Conservation (phyloP, 345 rosid genomes). For the Linum tenue region DNA sequence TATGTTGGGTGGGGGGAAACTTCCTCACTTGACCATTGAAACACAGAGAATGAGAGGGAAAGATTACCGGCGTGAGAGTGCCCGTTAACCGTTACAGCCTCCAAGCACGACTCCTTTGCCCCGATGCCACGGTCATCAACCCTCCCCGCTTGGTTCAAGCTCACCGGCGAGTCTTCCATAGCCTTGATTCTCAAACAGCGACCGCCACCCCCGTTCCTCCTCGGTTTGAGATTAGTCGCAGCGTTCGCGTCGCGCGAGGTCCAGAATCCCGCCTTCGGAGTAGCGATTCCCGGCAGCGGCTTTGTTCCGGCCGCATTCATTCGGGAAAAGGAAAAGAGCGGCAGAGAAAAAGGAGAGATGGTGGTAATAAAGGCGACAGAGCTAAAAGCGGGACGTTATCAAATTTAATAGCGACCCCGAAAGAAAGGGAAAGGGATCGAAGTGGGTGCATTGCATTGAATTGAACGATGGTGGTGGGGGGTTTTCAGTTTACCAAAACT, state of each 20-base stretch:
- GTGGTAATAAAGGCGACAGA: no score
- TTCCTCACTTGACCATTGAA: not conserved
- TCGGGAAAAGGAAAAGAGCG: no score
- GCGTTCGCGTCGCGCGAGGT: not conserved
- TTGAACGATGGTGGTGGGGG: no score
- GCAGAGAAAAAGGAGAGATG: no score
- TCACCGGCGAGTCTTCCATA: constrained; percentile 1
- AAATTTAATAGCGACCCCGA: no score
- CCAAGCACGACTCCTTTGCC: constrained; percentile 1
- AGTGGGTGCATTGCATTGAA: no score
- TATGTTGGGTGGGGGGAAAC: not conserved
- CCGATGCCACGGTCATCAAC: not conserved
- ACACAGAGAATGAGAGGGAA: not conserved
- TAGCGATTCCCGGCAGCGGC: constrained; percentile 8
- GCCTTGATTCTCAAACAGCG: constrained; percentile 1
- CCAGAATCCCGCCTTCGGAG: constrained; percentile 5
- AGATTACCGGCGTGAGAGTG: constrained; percentile 12
- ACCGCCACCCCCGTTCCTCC: constrained; percentile 1
- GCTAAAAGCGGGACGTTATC: no score
- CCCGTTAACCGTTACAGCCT: constrained; percentile 6
- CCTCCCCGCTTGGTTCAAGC: not conserved
- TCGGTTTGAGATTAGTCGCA: not conserved
- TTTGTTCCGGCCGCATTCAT: constrained; percentile 13
- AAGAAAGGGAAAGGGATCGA: no score
- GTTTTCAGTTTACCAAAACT: no score